Conservation (phyloP, 768 basidiomycete genomes). For the Porphyrellus cyaneotinctus region DNA sequence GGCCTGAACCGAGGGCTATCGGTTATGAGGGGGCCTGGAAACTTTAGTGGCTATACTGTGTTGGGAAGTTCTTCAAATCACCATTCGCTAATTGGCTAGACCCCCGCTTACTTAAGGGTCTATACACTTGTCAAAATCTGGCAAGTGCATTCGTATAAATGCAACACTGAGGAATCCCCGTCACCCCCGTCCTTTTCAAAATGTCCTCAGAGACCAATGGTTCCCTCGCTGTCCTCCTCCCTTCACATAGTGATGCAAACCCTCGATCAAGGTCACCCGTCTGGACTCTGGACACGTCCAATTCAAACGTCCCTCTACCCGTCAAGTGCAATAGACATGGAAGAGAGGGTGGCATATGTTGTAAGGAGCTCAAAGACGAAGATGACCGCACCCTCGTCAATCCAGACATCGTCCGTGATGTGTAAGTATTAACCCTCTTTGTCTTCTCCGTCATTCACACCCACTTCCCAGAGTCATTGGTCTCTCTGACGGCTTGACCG, state of each 20-base stretch:
- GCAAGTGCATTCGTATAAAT: no score
- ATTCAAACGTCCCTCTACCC: slow-evolving; percentile 42
- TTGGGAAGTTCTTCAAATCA: slow-evolving; percentile 13
- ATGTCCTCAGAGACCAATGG: slow-evolving; percentile 19
- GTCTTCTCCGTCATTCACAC: neutral
- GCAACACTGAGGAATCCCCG: neutral
- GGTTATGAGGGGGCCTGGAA: no score
- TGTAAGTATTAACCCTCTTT: slow-evolving; percentile 45
- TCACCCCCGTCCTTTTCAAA: neutral
- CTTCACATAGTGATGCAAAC: slow-evolving; percentile 9
- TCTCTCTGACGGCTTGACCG: slow-evolving; percentile 86
- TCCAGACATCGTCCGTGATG: slow-evolving; percentile 83
- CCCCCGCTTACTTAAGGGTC: no score
- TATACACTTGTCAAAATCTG: no score
- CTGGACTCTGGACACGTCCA: slow-evolving; percentile 56
- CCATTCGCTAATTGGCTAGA: slow-evolving; percentile 9
- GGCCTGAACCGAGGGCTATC: no score
- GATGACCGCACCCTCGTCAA: slow-evolving; percentile 80
- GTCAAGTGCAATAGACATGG: slow-evolving; percentile 56
- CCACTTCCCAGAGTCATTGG: slow-evolving; percentile 65
- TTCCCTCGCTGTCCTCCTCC: slow-evolving; percentile 20
- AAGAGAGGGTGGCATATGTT: slow-evolving; percentile 68
- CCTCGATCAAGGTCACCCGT: slow-evolving; percentile 45
- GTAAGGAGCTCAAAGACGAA: slow-evolving; percentile 78
- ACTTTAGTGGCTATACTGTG: no score